A percentile compares a stretch with the other conserved stretches of the same genome.
Evolutionary conservation across 2,329 filamentous ascomycete species (phyloP).

Genomic region (Clonostachys sp.): DNA sequence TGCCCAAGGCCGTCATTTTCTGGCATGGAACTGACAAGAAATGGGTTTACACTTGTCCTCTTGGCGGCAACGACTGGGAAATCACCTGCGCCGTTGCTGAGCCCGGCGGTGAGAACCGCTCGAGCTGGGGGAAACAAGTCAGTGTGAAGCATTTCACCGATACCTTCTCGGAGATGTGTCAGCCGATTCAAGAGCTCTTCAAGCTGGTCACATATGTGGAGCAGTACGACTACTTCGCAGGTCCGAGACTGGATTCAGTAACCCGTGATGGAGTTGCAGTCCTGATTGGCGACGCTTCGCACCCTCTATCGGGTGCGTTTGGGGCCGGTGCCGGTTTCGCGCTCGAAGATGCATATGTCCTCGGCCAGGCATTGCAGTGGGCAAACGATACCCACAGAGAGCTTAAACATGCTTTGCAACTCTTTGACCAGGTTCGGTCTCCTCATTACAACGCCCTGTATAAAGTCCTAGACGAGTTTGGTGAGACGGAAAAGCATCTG

Average conservation of each 20-base stretch:
- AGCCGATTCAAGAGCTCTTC: conserved; percentile 19
- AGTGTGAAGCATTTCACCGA: not conserved
- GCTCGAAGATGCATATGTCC: conserved; percentile 21
- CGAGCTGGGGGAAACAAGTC: conserved; percentile 18
- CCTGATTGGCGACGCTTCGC: conserved; percentile 49
- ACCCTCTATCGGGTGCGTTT: conserved; percentile 43
- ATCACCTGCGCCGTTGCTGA: conserved; percentile 11
- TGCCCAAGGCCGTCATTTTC: conserved; percentile 19
- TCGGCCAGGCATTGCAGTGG: conserved; percentile 15
- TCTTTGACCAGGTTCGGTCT: conserved; percentile 18
- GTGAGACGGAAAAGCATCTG: conserved; percentile 6
- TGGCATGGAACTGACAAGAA: conserved; percentile 20
- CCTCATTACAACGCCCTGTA: conserved; percentile 19
- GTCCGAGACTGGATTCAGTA: conserved; percentile 17
- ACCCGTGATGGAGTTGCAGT: conserved; percentile 23
- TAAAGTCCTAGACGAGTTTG: conserved; percentile 14
- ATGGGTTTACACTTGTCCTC: conserved; percentile 24
- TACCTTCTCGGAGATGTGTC: conserved; percentile 18
- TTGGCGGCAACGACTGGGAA: conserved; percentile 23
- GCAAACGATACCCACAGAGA: conserved; percentile 7
- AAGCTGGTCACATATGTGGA: conserved; percentile 14
- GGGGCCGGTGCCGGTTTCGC: conserved; percentile 31
- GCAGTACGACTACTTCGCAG: conserved; percentile 22
- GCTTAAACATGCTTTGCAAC: conserved; percentile 10
- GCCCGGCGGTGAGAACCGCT: conserved; percentile 13